These are phyloP conservation scores for Bonia amplexicaulis DNA, from an alignment of 176 grass and related monocot genomes.

Conservation along the genomic window DNA sequence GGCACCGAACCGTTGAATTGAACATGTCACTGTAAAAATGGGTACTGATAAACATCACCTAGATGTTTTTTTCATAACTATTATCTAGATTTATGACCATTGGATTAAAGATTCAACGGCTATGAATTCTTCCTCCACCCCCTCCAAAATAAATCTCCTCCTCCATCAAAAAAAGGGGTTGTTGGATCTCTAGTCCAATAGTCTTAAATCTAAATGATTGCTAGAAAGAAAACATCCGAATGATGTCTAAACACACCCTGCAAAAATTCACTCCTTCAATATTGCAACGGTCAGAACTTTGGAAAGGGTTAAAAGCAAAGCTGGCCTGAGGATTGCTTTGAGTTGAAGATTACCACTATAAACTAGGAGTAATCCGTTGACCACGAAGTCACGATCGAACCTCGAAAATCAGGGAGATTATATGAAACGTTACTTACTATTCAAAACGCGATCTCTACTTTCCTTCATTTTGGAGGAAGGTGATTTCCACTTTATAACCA, in stretches of 20 bases:
- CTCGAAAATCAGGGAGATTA: not conserved
- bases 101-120: too few species aligned
- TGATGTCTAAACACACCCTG: too few species aligned
- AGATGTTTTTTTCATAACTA: too few species aligned
- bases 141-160: too few species aligned
- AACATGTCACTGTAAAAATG: not conserved
- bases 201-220: too few species aligned
- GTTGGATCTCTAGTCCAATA: too few species aligned
- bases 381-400: not conserved
- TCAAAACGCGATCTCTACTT: not conserved
- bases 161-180: too few species aligned
- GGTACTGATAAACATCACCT: too few species aligned
- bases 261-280: not conserved
- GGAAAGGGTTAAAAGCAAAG: not conserved
- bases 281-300: constrained; percentile 23
- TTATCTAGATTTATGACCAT: too few species aligned
- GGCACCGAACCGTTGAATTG: not conserved
- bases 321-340: constrained; percentile 7
- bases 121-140: too few species aligned
- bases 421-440: not conserved
- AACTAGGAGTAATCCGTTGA: not conserved
- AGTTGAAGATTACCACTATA: not conserved
- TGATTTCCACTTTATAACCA: not conserved
- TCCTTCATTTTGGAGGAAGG: not conserved
- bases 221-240: too few species aligned